phyloP scores from a whole-genome alignment of 257 asterid genomes.

The Phtheirospermum japonicum region DNA sequence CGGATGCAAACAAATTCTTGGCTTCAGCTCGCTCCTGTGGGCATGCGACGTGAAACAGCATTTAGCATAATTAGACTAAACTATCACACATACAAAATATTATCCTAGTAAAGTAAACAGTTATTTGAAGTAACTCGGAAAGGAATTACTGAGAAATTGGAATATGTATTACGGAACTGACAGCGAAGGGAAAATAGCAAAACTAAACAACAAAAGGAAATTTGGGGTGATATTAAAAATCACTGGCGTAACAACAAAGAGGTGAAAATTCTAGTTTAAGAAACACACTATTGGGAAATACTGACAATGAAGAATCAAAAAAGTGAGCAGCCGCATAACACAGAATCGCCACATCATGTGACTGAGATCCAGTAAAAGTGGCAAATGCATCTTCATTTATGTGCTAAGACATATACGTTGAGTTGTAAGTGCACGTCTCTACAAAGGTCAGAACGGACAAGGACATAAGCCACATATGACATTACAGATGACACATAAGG shows the following conservation, averaged over 20 bases:
- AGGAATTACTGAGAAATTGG: constrained; percentile 4
- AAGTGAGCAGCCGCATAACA: not conserved
- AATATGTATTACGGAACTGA: not conserved
- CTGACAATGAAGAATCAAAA: not conserved
- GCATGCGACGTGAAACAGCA: constrained; percentile 16
- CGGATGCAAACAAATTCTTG: constrained; percentile 65
- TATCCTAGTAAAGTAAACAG: not conserved
- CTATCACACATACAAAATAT: not conserved
- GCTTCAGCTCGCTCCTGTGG: constrained; percentile 93
- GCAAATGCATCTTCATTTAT: not conserved
- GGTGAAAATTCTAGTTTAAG: not conserved
- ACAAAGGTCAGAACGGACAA: no score
- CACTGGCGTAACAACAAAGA: no score
- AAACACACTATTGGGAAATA: not conserved
- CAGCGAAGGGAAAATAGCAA: not conserved
- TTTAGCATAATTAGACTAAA: constrained; percentile 13
- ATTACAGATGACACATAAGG: no score
- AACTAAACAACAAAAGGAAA: not conserved
- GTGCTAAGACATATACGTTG: not conserved
- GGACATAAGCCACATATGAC: no score
- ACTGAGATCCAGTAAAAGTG: not conserved
- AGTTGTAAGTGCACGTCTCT: not conserved
- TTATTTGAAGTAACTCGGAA: constrained; percentile 6
- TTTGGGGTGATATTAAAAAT: not conserved
- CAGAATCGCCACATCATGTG: not conserved